Percentiles rank a stretch among this genome's conserved stretches.
phyloP scores from a whole-genome alignment of 352 stramenopile genomes.

The Aphanomyces euteiches region DNA sequence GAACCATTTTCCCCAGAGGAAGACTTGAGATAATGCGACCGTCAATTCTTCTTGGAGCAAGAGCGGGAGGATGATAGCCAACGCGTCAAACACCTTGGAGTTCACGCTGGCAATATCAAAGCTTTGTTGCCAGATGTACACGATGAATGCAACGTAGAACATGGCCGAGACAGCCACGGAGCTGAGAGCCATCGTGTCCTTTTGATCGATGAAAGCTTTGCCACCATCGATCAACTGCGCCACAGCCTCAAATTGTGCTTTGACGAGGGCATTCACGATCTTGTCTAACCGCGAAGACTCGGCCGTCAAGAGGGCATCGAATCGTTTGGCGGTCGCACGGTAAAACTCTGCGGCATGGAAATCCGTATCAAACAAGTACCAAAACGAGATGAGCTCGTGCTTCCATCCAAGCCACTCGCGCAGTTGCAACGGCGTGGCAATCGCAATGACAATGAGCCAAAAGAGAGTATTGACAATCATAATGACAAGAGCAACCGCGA shows the following conservation, averaged over 20 bases:
- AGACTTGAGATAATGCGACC: neutral
- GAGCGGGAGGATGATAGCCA: neutral
- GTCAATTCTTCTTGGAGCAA: neutral
- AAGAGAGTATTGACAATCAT: neutral
- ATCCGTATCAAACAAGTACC: neutral
- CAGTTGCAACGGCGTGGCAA: neutral
- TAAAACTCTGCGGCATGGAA: neutral
- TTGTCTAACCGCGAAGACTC: neutral
- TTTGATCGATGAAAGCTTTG: neutral
- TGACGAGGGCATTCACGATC: neutral
- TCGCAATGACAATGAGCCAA: neutral
- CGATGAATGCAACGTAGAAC: neutral
- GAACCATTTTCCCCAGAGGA: neutral
- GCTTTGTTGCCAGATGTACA: neutral
- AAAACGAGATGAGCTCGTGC: neutral
- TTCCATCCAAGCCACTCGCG: slow-evolving; percentile 1
- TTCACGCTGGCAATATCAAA: slow-evolving; percentile 5
- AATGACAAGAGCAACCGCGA: neutral
- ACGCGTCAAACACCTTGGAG: neutral
- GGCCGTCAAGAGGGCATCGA: neutral
- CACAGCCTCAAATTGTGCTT: neutral
- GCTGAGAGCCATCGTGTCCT: slow-evolving; percentile 1
- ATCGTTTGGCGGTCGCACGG: neutral
- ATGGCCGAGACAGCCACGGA: neutral
- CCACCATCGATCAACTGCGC: neutral